Base-by-base conservation (phyloP, 768 basidiomycete species). In the Kwoniella shandongensis region DNA sequence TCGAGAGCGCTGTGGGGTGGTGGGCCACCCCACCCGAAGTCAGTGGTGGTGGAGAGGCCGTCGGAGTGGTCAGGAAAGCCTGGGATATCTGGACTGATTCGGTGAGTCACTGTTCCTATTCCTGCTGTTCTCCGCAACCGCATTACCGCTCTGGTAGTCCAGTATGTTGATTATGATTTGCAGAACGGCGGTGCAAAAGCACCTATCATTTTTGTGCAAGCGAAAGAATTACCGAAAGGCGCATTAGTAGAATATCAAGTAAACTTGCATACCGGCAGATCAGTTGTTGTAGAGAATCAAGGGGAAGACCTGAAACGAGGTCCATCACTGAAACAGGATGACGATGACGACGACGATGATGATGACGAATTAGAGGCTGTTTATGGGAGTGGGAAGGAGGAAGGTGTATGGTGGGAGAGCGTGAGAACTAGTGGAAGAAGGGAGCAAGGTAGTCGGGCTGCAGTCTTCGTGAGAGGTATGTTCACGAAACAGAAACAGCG, bases 1-100 rank as follows among this genome's bases (percentile, higher is more conserved):
- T 79, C 1, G 88, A 89, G 57, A 77, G 83, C 30, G 80, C 80
- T n/a, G 74, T 91, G 17, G 87, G 86, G 65, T 96, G 91, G 86
- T 78, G 89, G 63, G 59, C 62, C 15, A 20, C 51, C n/a, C 32
- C 35, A 15, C 47, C 36, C 1, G 44, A 55, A 18, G 40, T 15
- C 17, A 57, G 56, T 51, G 50, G 55, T 5, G 64, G 53, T 22
- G 44, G n/a, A 12, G 61, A 62, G 44, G 62, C 59, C 23, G 6
- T 61, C 48, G 61, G 58, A 44, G 44, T 52, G 27, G 48, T 22
- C 36, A 41, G 47, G 17, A 20, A 40, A 32, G 69, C 73, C 15
- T 67, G 68, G 53, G 26, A 17, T 5, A 53, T 70, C 0, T 77
- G 77, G 78, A 62, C 66, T 2, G 61, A 62, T 42, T 41, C 42